Evolutionary conservation across 2,329 filamentous ascomycete species (phyloP).

Genomic region (Colletotrichum destructivum): DNA sequence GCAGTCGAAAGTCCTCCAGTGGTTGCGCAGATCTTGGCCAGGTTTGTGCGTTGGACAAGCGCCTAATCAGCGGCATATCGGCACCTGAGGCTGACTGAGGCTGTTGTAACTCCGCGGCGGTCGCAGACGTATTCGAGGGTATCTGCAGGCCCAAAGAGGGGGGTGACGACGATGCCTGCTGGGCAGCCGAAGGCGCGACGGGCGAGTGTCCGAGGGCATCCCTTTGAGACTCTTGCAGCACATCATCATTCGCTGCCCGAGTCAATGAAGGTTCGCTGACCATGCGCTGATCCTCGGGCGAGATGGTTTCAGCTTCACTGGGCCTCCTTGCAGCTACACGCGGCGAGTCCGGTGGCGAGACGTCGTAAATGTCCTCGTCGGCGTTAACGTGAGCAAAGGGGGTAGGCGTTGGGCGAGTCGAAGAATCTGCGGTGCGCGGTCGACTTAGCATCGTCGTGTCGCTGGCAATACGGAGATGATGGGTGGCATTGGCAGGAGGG

Average conservation of each 20-base stretch:
- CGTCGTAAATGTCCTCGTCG: conserved; percentile 63
- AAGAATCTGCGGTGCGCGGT: conserved; percentile 33
- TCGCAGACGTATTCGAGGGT: conserved; percentile 46
- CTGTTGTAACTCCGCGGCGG: conserved; percentile 14
- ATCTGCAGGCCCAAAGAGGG: conserved; percentile 50
- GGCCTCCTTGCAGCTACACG: conserved; percentile 42
- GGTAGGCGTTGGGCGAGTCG: conserved; percentile 30
- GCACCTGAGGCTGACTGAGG: conserved; percentile 16
- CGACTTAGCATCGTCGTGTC: conserved; percentile 36
- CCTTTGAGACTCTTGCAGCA: conserved; percentile 12
- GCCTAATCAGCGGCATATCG: conserved; percentile 45
- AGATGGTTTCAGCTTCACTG: not conserved
- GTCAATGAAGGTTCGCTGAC: conserved; percentile 18
- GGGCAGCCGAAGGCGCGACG: not conserved
- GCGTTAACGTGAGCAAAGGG: conserved; percentile 44
- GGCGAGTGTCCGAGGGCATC: conserved; percentile 3
- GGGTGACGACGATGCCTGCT: conserved; percentile 12
- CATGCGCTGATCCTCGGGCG: conserved; percentile 16
- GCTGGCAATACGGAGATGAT: conserved; percentile 39
- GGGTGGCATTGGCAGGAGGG: conserved; percentile 18
- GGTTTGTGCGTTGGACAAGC: conserved; percentile 58
- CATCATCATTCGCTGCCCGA: conserved; percentile 4
- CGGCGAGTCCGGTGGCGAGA: conserved; percentile 63
- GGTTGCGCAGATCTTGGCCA: conserved; percentile 61
- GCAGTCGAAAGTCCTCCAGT: conserved; percentile 22